Evolutionary conservation across 805 yeast genomes (phyloP).

Genomic region (Yamadazyma olivae): DNA sequence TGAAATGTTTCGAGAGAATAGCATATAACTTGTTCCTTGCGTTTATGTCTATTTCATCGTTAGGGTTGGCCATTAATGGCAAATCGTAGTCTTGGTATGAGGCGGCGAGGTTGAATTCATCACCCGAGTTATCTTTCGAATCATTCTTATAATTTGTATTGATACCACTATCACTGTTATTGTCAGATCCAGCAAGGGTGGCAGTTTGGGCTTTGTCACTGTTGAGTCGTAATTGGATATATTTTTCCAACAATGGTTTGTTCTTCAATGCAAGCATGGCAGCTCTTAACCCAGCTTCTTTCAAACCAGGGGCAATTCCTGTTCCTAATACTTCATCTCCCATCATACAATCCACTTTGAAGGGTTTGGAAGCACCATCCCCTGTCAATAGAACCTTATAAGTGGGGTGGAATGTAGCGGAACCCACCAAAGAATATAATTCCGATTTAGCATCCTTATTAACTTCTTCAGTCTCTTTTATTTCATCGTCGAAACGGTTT

Average conservation of each 20-base stretch:
- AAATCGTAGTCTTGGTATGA: constrained; percentile 8
- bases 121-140: neutral
- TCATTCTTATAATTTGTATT: neutral
- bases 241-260: constrained; percentile 59
- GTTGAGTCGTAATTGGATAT: constrained; percentile 46
- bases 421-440: constrained; percentile 76
- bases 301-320: constrained; percentile 67
- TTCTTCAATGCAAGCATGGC: constrained; percentile 77
- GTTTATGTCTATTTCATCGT: constrained; percentile 24
- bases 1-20: constrained; percentile 30
- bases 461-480: constrained; percentile 35
- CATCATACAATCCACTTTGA: constrained; percentile 63
- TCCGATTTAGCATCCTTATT: constrained; percentile 72
- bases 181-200: neutral
- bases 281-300: constrained; percentile 80
- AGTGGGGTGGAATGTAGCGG: constrained; percentile 60
- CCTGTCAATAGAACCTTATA: constrained; percentile 50
- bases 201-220: constrained; percentile 13
- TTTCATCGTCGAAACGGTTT: constrained; percentile 26
- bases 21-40: constrained; percentile 42
- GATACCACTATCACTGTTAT: neutral
- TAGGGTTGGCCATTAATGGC: constrained; percentile 26
- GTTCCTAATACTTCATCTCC: constrained; percentile 64
- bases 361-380: constrained; percentile 48
- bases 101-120: neutral